These are phyloP conservation scores for Penicillium olsonii DNA, from an alignment of 2,329 filamentous ascomycete genomes.

Conservation along the genomic window DNA sequence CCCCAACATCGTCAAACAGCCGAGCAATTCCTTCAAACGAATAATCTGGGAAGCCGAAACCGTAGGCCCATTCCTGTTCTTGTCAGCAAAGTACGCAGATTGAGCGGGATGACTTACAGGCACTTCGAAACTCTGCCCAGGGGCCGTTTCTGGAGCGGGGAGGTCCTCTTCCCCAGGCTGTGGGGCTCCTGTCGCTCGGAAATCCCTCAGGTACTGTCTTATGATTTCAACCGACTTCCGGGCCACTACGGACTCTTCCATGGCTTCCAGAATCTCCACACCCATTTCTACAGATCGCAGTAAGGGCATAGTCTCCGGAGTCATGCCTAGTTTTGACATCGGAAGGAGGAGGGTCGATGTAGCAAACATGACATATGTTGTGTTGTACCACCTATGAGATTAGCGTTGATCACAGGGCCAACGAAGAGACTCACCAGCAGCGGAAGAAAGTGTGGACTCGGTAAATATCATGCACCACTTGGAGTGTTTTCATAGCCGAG, in stretches of 20 bases:
- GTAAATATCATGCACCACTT: constrained; percentile 43
- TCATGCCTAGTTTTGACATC: constrained; percentile 33
- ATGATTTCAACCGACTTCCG: constrained; percentile 42
- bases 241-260: constrained; percentile 46
- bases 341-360: constrained; percentile 40
- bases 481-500: constrained; percentile 43
- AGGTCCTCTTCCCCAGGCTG: background rate
- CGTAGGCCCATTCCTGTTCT: constrained; percentile 35
- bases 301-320: constrained; percentile 29
- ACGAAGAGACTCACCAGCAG: constrained; percentile 40
- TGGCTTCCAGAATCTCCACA: constrained; percentile 43
- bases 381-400: constrained; percentile 44
- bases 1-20: constrained; percentile 37
- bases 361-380: constrained; percentile 45
- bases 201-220: constrained; percentile 34
- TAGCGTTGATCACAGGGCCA: background rate
- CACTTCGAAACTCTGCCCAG: constrained; percentile 27
- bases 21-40: constrained; percentile 39
- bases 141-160: constrained; percentile 2
- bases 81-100: background rate
- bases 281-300: constrained; percentile 39
- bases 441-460: constrained; percentile 43
- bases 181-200: constrained; percentile 19
- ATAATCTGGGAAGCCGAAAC: constrained; percentile 40
- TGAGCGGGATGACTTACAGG: constrained; percentile 22